Evolutionary conservation across 768 basidiomycete species (phyloP), one percentile per base, ranked within the genome.

Genomic region (Mycena rebaudengoi): DNA sequence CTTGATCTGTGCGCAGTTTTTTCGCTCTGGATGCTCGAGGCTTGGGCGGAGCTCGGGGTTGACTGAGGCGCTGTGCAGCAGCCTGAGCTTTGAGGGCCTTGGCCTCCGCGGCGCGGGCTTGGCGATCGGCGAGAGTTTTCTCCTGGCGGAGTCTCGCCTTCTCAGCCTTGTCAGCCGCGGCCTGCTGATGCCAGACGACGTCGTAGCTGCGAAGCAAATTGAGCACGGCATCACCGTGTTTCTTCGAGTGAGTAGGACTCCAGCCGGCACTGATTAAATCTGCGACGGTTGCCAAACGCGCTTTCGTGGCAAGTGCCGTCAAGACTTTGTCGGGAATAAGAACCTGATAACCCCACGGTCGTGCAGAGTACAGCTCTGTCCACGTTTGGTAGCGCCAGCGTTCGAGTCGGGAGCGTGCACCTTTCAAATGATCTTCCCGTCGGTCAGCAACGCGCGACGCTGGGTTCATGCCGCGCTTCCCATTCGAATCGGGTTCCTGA

Each of bases 151-250:
- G 40, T 20, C 48, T 35, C 16, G 33, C 45, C 7, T 21, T 12
- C 44, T 59, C 57, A 44, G 48, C 57, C 11, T 29, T n/a, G 39
- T 51, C 39, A 11, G 43, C 32, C 51, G 30, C 60, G 10, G 11
- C 23, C n/a, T 12, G 23, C 16, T 44, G 20, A 33, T 30, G 21
- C 35, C 7, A 37, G 8, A 21, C 7, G 7, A 35, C 37, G 23
- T 60, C 49, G 40, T 51, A 52, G 1, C 44, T 49, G 5, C 6
- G 13, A 8, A 60, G 49, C 49, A 73, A 6, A 11, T 57, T 25
- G 5, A 77, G 49, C 3, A 77, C 44, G 2, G 66, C 71, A 16
- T 37, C 29, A 0, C 75, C 74, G 56, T 75, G 71, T 10, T 35
- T 35, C 12, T 62, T 40, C 1, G 64, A 66, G 13, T 62, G 67